Percentiles rank a stretch among this genome's conserved stretches.
Conservation (phyloP, 2,329 filamentous ascomycete genomes). For the Aspergillus awamori region DNA sequence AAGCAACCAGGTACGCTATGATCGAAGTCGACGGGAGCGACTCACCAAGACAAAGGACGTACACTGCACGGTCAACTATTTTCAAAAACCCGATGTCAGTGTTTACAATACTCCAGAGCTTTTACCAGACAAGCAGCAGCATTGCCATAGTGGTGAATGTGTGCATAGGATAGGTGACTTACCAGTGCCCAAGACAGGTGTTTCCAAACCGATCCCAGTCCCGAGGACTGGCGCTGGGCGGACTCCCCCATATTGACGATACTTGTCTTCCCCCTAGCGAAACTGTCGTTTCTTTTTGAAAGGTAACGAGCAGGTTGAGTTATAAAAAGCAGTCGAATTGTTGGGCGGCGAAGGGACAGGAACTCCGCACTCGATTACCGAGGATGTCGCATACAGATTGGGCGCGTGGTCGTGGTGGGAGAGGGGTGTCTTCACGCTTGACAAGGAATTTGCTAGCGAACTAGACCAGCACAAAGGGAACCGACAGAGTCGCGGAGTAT, state of each 20-base stretch:
- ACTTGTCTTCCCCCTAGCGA: slow-evolving; percentile 16
- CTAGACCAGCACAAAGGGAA: neutral
- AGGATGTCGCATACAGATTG: slow-evolving; percentile 22
- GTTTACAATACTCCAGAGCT: slow-evolving; percentile 6
- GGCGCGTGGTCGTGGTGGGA: slow-evolving; percentile 13
- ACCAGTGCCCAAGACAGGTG: slow-evolving; percentile 46
- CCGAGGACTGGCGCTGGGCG: slow-evolving; percentile 35
- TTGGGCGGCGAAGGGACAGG: neutral
- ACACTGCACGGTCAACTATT: slow-evolving; percentile 48
- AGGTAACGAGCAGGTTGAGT: neutral
- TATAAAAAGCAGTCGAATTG: neutral
- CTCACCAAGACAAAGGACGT: slow-evolving; percentile 49
- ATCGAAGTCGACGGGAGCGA: slow-evolving; percentile 2
- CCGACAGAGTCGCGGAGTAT: neutral
- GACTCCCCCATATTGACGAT: slow-evolving; percentile 37
- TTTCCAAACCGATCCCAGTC: slow-evolving; percentile 37
- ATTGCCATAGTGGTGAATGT: neutral
- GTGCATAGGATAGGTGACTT: slow-evolving; percentile 21
- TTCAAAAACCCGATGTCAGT: slow-evolving; percentile 13
- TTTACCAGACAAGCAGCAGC: neutral
- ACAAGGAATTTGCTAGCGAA: neutral
- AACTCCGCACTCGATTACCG: slow-evolving; percentile 3
- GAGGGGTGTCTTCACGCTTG: slow-evolving; percentile 1
- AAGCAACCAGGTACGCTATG: neutral
- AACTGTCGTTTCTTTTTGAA: neutral